phyloP scores from a whole-genome alignment of 2,329 filamentous ascomycete genomes.

The Beauveria pseudobassiana region DNA sequence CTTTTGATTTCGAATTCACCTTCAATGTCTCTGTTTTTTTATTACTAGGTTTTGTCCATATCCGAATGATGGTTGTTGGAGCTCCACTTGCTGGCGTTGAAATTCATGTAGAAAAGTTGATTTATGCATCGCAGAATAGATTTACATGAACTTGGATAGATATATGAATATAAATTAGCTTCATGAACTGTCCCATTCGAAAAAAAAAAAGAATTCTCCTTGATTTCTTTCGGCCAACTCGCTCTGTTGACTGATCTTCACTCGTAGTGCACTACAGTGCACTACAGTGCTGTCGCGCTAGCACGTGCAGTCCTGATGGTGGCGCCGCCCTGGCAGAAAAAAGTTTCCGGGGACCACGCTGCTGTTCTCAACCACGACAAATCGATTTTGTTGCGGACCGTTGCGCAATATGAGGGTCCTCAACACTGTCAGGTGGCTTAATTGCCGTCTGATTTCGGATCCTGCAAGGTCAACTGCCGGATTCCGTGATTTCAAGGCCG shows the following conservation, averaged over 20 bases:
- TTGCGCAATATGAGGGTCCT: conserved; percentile 30
- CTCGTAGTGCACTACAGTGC: neutral
- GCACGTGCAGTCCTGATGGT: neutral
- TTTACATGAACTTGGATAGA: neutral
- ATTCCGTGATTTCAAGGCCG: conserved; percentile 21
- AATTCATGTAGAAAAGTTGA: neutral
- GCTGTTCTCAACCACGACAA: conserved; percentile 2
- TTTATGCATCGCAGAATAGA: neutral
- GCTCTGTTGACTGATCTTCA: neutral
- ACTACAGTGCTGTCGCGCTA: neutral
- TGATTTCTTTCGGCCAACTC: neutral
- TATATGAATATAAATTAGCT: neutral
- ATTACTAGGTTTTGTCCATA: neutral
- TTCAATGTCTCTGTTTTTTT: neutral
- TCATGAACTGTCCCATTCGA: neutral
- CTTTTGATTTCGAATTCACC: neutral
- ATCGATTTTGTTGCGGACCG: conserved; percentile 1
- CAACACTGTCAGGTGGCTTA: conserved; percentile 33
- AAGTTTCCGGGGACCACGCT: conserved; percentile 8
- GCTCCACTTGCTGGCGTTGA: neutral
- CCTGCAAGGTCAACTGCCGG: conserved; percentile 21
- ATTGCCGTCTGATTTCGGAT: conserved; percentile 28
- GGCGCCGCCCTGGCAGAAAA: conserved; percentile 5
- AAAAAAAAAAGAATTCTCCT: neutral
- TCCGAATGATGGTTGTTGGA: neutral